Conservation (phyloP, 1,139 yeast species). For the Pneumocystis murina region DNA sequence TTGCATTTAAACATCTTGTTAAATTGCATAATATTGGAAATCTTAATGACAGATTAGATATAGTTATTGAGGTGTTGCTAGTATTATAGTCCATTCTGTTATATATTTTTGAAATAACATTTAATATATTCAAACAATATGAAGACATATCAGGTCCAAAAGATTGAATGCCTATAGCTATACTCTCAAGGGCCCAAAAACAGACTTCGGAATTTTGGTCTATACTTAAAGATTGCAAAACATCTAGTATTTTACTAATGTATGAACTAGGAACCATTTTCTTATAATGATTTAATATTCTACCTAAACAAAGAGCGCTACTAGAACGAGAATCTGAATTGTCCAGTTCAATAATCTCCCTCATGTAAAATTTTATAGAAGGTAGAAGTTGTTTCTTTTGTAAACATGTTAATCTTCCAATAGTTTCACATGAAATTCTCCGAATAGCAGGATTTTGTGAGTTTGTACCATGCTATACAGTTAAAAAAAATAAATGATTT, state of each 20-base stretch:
- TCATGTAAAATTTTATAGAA: slow-evolving; percentile 41
- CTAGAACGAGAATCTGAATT: slow-evolving; percentile 58
- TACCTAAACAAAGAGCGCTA: slow-evolving; percentile 44
- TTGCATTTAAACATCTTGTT: slow-evolving; percentile 29
- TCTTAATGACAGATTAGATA: slow-evolving; percentile 35
- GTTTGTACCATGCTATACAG: slow-evolving; percentile 1
- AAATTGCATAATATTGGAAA: slow-evolving; percentile 29
- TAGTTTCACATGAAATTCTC: slow-evolving; percentile 45
- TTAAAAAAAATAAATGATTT: not conserved
- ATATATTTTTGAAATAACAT: slow-evolving; percentile 33
- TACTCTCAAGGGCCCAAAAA: slow-evolving; percentile 50
- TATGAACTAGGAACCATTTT: slow-evolving; percentile 28
- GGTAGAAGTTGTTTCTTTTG: slow-evolving; percentile 28
- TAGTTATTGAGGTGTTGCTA: slow-evolving; percentile 30
- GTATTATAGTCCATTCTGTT: slow-evolving; percentile 42
- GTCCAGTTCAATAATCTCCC: slow-evolving; percentile 43
- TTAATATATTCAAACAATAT: slow-evolving; percentile 33
- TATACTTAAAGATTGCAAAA: slow-evolving; percentile 43
- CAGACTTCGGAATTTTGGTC: slow-evolving; percentile 84
- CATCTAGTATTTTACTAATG: slow-evolving; percentile 36
- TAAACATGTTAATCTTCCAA: slow-evolving; percentile 45
- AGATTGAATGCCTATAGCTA: slow-evolving; percentile 40
- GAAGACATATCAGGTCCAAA: slow-evolving; percentile 37
- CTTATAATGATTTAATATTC: slow-evolving; percentile 39
- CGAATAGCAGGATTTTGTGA: slow-evolving; percentile 21